Conservation (phyloP, 176 grass and related monocot species). For the Carex cristatella region DNA sequence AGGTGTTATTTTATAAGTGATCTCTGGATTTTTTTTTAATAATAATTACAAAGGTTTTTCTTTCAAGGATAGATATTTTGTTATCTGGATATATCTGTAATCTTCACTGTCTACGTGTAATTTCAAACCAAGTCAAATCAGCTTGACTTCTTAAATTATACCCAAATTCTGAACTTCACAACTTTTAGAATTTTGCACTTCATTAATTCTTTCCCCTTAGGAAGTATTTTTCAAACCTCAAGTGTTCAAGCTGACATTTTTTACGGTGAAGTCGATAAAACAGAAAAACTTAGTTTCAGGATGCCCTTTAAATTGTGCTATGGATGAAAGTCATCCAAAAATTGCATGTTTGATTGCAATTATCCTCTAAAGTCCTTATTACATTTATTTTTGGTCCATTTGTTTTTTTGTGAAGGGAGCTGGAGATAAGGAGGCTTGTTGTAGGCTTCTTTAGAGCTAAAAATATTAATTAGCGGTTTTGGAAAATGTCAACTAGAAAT, state of each 20-base stretch:
- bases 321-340: neutral
- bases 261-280: neutral
- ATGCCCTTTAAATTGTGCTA: neutral
- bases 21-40: neutral
- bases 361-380: neutral
- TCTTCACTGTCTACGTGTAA: neutral
- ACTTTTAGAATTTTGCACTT: neutral
- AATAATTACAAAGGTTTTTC: neutral
- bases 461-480: neutral
- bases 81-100: neutral
- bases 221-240: neutral
- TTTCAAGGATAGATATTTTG: neutral
- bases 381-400: neutral
- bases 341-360: neutral
- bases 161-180: neutral
- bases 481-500: slow-evolving; percentile 69
- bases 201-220: neutral
- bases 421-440: slow-evolving; percentile 7
- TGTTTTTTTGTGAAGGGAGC: slow-evolving; percentile 15
- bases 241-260: neutral
- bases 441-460: slow-evolving; percentile 12
- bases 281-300: neutral
- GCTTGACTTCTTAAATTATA: slow-evolving; percentile 1
- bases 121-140: neutral
- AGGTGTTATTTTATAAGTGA: neutral